A percentile compares a stretch with the other conserved stretches of the same genome.
Conservation (phyloP, 305 asterid genomes). For the Plantago rigida region DNA sequence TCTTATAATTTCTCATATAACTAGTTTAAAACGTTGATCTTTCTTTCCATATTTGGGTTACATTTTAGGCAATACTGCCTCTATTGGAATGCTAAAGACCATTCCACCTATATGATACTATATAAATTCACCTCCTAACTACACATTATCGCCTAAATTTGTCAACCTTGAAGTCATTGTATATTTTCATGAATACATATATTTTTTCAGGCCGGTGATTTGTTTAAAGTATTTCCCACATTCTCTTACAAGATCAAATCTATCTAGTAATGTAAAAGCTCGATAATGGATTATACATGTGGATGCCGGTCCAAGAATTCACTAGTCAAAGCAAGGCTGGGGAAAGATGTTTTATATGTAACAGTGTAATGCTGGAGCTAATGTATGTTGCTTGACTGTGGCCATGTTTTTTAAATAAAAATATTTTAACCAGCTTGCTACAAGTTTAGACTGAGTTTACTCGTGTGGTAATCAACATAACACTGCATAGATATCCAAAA, state of each 20-base stretch:
- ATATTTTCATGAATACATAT: no score
- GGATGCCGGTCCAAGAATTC: no score
- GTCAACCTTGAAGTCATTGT: no score
- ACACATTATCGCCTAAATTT: no score
- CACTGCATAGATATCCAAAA: not conserved
- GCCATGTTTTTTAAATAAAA: not conserved
- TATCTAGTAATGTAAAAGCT: not conserved
- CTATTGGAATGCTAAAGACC: no score
- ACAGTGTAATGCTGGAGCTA: conserved; percentile 7
- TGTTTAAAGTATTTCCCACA: not conserved
- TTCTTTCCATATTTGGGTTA: conserved; percentile 3
- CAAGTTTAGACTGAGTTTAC: not conserved
- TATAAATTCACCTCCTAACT: no score
- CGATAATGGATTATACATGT: not conserved
- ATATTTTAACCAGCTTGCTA: conserved; percentile 9
- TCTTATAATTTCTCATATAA: conserved; percentile 14
- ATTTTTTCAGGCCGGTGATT: no score
- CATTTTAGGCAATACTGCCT: not conserved
- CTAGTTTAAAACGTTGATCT: conserved; percentile 13
- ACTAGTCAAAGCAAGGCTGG: not conserved
- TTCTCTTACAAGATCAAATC: not conserved
- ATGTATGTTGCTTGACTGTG: not conserved
- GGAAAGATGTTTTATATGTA: not conserved
- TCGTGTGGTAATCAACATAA: not conserved
- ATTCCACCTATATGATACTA: no score